phyloP scores from a whole-genome alignment of 257 asterid species.

The Solanum clarkiae region DNA sequence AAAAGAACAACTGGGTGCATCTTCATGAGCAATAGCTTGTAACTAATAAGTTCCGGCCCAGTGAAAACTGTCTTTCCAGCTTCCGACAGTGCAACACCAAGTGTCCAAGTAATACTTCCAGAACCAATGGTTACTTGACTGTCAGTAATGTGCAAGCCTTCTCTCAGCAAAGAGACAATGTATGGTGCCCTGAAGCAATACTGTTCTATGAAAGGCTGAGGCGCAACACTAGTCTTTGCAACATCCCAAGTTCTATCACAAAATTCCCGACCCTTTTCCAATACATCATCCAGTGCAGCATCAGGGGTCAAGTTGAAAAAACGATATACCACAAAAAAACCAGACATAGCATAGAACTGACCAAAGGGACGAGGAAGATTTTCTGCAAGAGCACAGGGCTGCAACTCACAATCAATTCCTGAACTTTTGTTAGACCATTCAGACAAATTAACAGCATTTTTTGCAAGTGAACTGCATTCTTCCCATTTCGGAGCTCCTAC shows the following conservation, averaged over 20 bases:
- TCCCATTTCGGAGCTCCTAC: constrained; percentile 89
- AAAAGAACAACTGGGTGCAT: constrained; percentile 34
- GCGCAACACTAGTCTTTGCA: constrained; percentile 69
- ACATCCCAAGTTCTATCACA: constrained; percentile 50
- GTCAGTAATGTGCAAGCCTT: constrained; percentile 86
- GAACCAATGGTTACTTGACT: constrained; percentile 57
- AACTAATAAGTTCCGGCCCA: constrained; percentile 25
- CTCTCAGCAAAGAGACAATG: constrained; percentile 61
- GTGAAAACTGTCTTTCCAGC: constrained; percentile 70
- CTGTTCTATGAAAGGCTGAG: constrained; percentile 95
- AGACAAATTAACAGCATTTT: constrained; percentile 63
- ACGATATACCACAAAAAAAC: constrained; percentile 66
- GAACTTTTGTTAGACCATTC: constrained; percentile 60
- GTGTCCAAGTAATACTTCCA: constrained; percentile 97
- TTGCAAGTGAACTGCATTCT: constrained; percentile 71
- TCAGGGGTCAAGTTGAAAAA: constrained; percentile 28
- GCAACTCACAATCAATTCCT: constrained; percentile 64
- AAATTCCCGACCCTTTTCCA: constrained; percentile 26
- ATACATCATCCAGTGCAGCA: constrained; percentile 21
- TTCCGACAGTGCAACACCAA: constrained; percentile 90
- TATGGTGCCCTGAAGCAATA: constrained; percentile 79
- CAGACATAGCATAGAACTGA: constrained; percentile 86
- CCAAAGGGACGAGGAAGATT: constrained; percentile 76
- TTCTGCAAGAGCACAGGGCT: constrained; percentile 76
- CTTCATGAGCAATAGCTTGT: constrained; percentile 36